phyloP scores from a whole-genome alignment of 805 yeast genomes.

The Candida gorgasii region DNA sequence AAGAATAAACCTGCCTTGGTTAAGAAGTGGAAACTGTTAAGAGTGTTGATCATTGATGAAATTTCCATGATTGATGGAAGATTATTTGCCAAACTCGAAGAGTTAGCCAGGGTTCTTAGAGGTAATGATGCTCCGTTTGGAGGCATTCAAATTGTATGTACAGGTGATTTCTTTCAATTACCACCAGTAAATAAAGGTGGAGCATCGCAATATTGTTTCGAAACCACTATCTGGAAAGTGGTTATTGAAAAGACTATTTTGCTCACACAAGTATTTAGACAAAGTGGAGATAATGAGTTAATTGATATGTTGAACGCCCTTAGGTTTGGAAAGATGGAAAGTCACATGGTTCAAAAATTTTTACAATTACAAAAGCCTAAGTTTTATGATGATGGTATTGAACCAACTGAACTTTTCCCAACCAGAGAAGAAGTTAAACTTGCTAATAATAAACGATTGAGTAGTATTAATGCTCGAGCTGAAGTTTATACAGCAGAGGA shows the following conservation, averaged over 20 bases:
- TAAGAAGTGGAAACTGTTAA: slow-evolving; percentile 64
- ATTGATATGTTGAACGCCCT: slow-evolving; percentile 79
- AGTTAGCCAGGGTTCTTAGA: slow-evolving; percentile 59
- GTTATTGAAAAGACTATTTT: slow-evolving; percentile 66
- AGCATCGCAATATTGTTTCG: slow-evolving; percentile 64
- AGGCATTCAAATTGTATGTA: slow-evolving; percentile 83
- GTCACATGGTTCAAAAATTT: slow-evolving; percentile 50
- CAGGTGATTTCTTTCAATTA: slow-evolving; percentile 96
- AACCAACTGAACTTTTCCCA: slow-evolving; percentile 87
- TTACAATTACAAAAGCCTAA: slow-evolving; percentile 57
- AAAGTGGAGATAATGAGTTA: slow-evolving; percentile 73
- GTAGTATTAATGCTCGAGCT: slow-evolving; percentile 45
- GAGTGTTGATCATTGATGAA: slow-evolving; percentile 85
- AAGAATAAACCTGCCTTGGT: slow-evolving; percentile 43
- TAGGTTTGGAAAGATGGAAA: slow-evolving; percentile 66
- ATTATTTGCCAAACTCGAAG: slow-evolving; percentile 73
- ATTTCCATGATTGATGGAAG: slow-evolving; percentile 89
- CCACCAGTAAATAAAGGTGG: slow-evolving; percentile 71
- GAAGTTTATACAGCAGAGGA: slow-evolving; percentile 42
- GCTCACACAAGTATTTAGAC: slow-evolving; percentile 82
- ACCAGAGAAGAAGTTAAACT: slow-evolving; percentile 81
- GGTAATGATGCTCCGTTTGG: slow-evolving; percentile 75
- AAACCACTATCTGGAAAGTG: slow-evolving; percentile 66
- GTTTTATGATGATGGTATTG: slow-evolving; percentile 67
- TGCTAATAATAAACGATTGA: slow-evolving; percentile 55